A percentile compares a stretch with the other conserved stretches of the same genome.
phyloP scores from a whole-genome alignment of 768 basidiomycete genomes.

The Clitopilus passeckerianus region DNA sequence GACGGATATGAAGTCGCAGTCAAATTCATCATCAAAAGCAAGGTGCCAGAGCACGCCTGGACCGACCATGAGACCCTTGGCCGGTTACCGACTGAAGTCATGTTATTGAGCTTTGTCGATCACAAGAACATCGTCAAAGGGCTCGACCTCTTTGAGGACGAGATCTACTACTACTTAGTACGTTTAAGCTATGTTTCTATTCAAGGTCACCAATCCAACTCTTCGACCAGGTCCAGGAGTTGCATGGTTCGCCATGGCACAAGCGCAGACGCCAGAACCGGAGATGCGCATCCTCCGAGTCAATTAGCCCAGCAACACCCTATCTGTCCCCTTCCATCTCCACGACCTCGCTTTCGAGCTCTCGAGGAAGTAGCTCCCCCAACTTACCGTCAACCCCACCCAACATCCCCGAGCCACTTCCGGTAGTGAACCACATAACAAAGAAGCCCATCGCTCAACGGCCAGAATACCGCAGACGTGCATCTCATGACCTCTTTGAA shows the following conservation, averaged over 20 bases:
- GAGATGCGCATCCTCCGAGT: constrained; percentile 16
- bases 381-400: background rate
- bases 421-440: constrained; percentile 13
- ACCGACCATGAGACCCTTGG: constrained; percentile 58
- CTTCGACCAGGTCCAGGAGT: constrained; percentile 69
- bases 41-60: constrained; percentile 55
- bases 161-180: constrained; percentile 83
- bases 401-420: constrained; percentile 2
- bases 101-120: constrained; percentile 65
- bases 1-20: constrained; percentile 76
- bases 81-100: constrained; percentile 75
- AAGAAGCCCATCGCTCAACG: constrained; percentile 17
- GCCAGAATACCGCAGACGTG: constrained; percentile 55
- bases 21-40: constrained; percentile 90
- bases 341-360: constrained; percentile 37
- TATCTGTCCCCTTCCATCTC: constrained; percentile 55
- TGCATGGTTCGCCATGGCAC: constrained; percentile 90
- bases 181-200: constrained; percentile 17
- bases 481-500: constrained; percentile 92
- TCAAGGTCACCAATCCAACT: constrained; percentile 1
- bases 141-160: constrained; percentile 81
- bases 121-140: constrained; percentile 84
- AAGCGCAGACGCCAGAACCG: constrained; percentile 28
- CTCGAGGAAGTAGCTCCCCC: constrained; percentile 39
- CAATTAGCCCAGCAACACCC: constrained; percentile 34